Percentiles rank a stretch among this genome's conserved stretches.
phyloP scores from a whole-genome alignment of 140 eudicot genomes.

The Cichorium intybus region DNA sequence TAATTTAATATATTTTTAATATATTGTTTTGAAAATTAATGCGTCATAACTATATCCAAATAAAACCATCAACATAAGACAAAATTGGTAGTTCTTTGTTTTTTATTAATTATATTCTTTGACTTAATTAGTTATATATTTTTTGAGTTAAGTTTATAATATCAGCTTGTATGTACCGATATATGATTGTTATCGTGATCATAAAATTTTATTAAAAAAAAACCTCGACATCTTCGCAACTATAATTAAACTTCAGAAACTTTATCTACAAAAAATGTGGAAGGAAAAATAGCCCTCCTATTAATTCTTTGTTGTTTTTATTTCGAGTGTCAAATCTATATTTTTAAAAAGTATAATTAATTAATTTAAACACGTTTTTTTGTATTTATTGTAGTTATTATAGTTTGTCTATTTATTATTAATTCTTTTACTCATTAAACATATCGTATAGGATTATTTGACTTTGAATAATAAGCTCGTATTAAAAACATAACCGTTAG shows the following conservation, averaged over 20 bases:
- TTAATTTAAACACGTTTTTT: background rate
- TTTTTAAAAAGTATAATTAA: background rate
- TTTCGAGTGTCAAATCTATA: background rate
- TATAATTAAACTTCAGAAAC: background rate
- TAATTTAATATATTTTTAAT: conserved; percentile 2
- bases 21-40: conserved; percentile 19
- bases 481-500: background rate
- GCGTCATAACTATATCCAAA: conserved; percentile 6
- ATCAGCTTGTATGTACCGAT: background rate
- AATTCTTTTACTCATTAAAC: background rate
- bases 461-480: conserved; percentile 5
- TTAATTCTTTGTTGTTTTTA: background rate
- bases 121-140: conserved; percentile 10
- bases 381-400: conserved; percentile 1
- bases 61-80: conserved; percentile 13
- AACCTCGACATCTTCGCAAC: background rate
- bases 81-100: conserved; percentile 21
- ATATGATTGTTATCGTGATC: background rate
- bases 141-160: background rate
- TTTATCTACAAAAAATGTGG: background rate
- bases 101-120: conserved; percentile 6
- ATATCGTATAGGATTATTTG: background rate
- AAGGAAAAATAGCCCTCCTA: background rate
- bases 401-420: background rate
- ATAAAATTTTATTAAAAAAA: too few relatives aligned